Evolutionary conservation across 78 protist species (phyloP).

Genomic region (Polysphondylium violaceum): DNA sequence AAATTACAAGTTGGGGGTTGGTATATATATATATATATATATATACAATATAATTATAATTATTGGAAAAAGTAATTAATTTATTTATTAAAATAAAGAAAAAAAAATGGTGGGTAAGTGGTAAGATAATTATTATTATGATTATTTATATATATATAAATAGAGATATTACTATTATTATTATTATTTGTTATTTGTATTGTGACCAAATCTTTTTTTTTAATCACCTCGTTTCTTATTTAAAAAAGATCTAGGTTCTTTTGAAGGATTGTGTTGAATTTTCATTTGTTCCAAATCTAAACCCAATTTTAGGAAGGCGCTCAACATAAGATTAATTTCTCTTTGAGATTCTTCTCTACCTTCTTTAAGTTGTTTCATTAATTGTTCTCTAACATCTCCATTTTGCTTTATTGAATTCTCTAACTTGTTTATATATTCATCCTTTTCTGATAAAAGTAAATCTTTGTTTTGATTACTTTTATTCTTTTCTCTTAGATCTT

Average conservation of each 20-base stretch:
- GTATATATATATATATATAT: too few species aligned
- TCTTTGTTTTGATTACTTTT: constrained; percentile 11
- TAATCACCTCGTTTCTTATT: constrained; percentile 65
- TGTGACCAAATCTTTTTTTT: neutral
- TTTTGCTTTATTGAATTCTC: constrained; percentile 20
- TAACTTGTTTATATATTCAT: constrained; percentile 24
- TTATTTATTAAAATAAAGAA: too few species aligned
- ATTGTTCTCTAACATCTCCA: constrained; percentile 20
- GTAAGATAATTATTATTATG: neutral
- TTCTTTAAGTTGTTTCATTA: constrained; percentile 46
- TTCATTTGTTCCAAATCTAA: constrained; percentile 60
- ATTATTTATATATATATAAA: neutral
- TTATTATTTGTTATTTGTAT: neutral
- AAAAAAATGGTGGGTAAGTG: too few species aligned
- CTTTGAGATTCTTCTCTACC: constrained; percentile 55
- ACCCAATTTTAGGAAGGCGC: constrained; percentile 63
- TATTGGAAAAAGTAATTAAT: neutral
- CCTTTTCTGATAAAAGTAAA: constrained; percentile 9
- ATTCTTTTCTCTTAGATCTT: constrained; percentile 44
- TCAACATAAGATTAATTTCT: constrained; percentile 63
- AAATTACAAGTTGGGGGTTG: too few species aligned
- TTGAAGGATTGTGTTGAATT: neutral
- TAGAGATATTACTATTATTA: neutral
- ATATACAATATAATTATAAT: too few species aligned
- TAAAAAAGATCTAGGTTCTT: constrained; percentile 63